Evolutionary conservation across 2,329 filamentous ascomycete genomes (phyloP).

Genomic region (Fusarium sp.): DNA sequence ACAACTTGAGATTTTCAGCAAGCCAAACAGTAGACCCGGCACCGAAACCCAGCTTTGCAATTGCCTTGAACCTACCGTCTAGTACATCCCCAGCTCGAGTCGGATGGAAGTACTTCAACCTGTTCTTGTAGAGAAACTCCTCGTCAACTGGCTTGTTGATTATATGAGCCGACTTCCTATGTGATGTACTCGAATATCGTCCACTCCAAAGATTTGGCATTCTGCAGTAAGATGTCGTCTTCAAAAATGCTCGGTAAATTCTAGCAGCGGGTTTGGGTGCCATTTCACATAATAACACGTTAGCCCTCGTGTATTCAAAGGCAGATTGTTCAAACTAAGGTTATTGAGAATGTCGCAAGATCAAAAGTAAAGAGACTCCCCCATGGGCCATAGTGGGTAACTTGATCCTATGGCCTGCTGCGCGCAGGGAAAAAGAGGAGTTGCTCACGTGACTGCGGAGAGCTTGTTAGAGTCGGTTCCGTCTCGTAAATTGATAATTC

Average conservation of each 20-base stretch:
- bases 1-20: conserved; percentile 39
- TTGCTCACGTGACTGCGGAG: not conserved
- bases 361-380: not conserved
- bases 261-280: not conserved
- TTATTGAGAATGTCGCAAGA: too few species aligned
- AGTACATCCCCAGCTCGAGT: conserved; percentile 42
- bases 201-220: not conserved
- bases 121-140: conserved; percentile 18
- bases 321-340: not conserved
- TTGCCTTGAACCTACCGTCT: conserved; percentile 47
- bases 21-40: conserved; percentile 51
- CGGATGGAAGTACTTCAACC: conserved; percentile 22
- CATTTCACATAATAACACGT: not conserved
- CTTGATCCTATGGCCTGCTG: too few species aligned
- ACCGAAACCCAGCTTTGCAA: conserved; percentile 50
- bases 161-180: too few species aligned
- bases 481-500: too few species aligned
- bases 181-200: not conserved
- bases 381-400: not conserved
- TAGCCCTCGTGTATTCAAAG: too few species aligned
- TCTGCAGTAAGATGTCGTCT: rapidly evolving
- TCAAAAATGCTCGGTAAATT: not conserved
- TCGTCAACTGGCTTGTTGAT: conserved; percentile 29
- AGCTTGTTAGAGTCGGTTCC: not conserved
- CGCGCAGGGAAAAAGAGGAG: not conserved